These are phyloP conservation scores for Marasmius fiardii DNA, from an alignment of 1,284 basidiomycete genomes.

Conservation along the genomic window DNA sequence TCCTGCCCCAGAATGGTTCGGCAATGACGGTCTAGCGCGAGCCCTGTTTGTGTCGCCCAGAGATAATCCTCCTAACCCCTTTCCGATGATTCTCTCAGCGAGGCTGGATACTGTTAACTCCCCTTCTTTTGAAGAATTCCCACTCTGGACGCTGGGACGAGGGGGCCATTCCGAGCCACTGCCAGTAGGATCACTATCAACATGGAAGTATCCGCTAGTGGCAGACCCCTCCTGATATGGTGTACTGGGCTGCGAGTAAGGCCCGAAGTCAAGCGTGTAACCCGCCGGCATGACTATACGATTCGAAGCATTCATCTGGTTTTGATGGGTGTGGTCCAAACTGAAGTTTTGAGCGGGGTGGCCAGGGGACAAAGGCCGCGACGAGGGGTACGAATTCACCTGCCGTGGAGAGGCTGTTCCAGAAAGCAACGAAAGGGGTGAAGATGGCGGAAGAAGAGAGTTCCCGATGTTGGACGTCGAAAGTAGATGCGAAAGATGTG, in stretches of 20 bases:
- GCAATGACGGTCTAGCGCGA: neutral
- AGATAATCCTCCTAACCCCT: neutral
- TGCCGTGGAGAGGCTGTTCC: neutral
- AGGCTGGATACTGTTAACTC: neutral
- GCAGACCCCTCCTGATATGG: slow-evolving; percentile 32
- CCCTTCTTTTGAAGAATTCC: neutral
- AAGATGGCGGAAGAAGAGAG: neutral
- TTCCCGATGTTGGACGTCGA: slow-evolving; percentile 17
- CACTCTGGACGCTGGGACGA: neutral
- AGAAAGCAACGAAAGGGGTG: neutral
- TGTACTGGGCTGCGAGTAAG: slow-evolving; percentile 34
- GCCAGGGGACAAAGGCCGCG: slow-evolving; percentile 3
- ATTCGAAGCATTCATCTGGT: slow-evolving; percentile 8
- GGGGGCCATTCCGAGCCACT: neutral
- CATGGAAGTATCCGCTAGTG: neutral
- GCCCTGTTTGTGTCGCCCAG: neutral
- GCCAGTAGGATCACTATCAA: neutral
- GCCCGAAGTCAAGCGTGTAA: slow-evolving; percentile 28
- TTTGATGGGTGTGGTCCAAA: neutral
- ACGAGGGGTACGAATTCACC: neutral
- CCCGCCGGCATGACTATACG: slow-evolving; percentile 31
- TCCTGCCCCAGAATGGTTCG: neutral
- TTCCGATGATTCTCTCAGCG: neutral
- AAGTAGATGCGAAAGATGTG: slow-evolving; percentile 22
- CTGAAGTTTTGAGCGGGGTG: neutral